Evolutionary conservation across 1,139 yeast genomes (phyloP).

Genomic region (Spathaspora sp.): DNA sequence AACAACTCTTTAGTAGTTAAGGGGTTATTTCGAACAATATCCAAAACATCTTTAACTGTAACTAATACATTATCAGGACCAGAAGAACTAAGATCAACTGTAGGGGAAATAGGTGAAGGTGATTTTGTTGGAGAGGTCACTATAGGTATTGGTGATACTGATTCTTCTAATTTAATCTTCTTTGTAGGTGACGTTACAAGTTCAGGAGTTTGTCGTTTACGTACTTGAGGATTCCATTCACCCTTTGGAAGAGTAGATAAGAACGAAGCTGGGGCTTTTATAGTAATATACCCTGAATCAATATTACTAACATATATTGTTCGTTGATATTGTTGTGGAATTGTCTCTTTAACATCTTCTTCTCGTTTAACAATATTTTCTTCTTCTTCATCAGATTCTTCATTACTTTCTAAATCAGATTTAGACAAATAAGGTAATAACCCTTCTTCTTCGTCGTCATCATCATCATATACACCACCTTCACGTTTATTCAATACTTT

Average conservation of each 20-base stretch:
- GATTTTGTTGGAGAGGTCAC: constrained; percentile 14
- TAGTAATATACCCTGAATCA: constrained; percentile 65
- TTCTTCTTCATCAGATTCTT: constrained; percentile 40
- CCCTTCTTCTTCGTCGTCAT: constrained; percentile 62
- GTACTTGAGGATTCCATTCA: constrained; percentile 76
- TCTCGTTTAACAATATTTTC: constrained; percentile 25
- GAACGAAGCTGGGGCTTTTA: constrained; percentile 63
- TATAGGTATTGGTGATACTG: constrained; percentile 1
- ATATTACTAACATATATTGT: constrained; percentile 45
- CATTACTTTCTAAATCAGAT: constrained; percentile 65
- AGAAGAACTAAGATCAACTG: constrained; percentile 32
- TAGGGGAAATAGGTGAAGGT: background rate
- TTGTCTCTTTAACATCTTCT: constrained; percentile 7
- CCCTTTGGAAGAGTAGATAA: constrained; percentile 73
- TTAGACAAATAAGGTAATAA: constrained; percentile 78
- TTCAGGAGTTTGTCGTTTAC: constrained; percentile 34
- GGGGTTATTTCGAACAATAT: constrained; percentile 60
- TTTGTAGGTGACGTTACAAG: constrained; percentile 32
- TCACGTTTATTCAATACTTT: constrained; percentile 85
- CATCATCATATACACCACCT: constrained; percentile 88
- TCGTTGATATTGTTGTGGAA: background rate
- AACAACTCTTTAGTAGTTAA: constrained; percentile 68
- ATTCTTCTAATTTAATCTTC: constrained; percentile 34
- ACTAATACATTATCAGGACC: constrained; percentile 49
- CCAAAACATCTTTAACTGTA: constrained; percentile 71